Evolutionary conservation across 1,139 yeast species (phyloP), one percentile per base, ranked within the genome.

Genomic region (Blastobotrys capitulatus): DNA sequence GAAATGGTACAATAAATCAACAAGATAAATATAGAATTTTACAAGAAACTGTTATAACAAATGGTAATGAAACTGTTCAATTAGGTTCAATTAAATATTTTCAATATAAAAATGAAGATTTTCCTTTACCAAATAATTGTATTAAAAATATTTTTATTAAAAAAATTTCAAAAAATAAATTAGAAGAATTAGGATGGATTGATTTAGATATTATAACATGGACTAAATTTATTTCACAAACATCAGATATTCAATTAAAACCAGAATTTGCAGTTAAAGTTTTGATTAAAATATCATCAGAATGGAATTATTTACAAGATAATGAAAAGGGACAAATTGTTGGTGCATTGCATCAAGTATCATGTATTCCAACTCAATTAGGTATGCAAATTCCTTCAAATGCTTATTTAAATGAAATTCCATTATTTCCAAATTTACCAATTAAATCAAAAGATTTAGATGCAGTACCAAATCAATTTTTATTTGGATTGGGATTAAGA

Each of bases 391-490:
- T 38, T 19, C 74, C 75, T 0, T 36, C 54, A 1, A 69, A 70
- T 39, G 53, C 72, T 1, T 71, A 71, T 47, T 46, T 71, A 19
- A 57, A 55, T 35, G 58, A 58, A 13, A 66, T 70, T 19, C 61
- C 64, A 12, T 56, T 70, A 45, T 71, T 71, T 51, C 73, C 74
- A 1, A 60, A 67, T 46, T 53, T 70, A 16, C 74, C 75, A 0
- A 65, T 71, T 4, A 62, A 66, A 25, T 49, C 61, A 1, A 52
- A 57, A 4, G 52, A 56, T 9, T 49, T 65, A 32, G 52, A 50
- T 27, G 59, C 60, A 1, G 64, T 64, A 2, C 60, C 67, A 15
- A 55, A 58, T 27, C 52, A 52, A 25, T 62, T 71, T 53, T 58
- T 71, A 34, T 53, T 59, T 13, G 58, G 56, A 12, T 48, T 71